Percentiles rank a stretch among this genome's conserved stretches.
Evolutionary conservation across 331 rosid genomes (phyloP).

Genomic region (Pyrus hybrid): DNA sequence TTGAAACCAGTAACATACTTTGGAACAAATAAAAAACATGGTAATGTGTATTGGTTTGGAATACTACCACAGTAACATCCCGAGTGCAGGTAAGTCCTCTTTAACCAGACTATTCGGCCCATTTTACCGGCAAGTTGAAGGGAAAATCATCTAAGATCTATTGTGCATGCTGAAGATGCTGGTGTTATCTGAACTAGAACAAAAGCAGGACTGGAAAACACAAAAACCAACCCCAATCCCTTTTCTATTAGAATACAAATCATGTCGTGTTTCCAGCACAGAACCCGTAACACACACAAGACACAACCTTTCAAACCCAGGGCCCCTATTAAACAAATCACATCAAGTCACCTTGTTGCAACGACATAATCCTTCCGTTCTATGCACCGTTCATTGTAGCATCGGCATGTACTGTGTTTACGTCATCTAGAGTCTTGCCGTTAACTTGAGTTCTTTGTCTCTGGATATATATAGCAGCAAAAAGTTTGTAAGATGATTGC

Average conservation of each 20-base stretch:
- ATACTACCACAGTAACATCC: no score
- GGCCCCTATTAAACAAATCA: slow-evolving; percentile 24
- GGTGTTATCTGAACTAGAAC: not conserved
- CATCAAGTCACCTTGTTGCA: slow-evolving; percentile 26
- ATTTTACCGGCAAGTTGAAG: no score
- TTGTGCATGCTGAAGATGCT: not conserved
- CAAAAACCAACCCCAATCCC: slow-evolving; percentile 30
- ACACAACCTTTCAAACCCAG: slow-evolving; percentile 16
- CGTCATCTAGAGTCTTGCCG: slow-evolving; percentile 82
- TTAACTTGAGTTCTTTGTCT: slow-evolving; percentile 89
- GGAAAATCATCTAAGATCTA: not conserved
- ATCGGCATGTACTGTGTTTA: slow-evolving; percentile 57
- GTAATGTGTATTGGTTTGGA: no score
- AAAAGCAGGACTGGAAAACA: not conserved
- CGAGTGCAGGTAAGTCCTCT: no score
- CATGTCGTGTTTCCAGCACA: slow-evolving; percentile 8
- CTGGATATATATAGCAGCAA: slow-evolving; percentile 32
- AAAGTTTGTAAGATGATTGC: not conserved
- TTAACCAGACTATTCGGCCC: no score
- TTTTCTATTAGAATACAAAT: slow-evolving; percentile 32
- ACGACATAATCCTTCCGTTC: slow-evolving; percentile 7
- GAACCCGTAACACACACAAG: slow-evolving; percentile 19
- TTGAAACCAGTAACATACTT: no score
- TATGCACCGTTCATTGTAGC: slow-evolving; percentile 61
- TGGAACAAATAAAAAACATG: no score